These are phyloP conservation scores for Cladosporium sp. DNA, from an alignment of 2,329 filamentous ascomycete genomes.

Conservation along the genomic window DNA sequence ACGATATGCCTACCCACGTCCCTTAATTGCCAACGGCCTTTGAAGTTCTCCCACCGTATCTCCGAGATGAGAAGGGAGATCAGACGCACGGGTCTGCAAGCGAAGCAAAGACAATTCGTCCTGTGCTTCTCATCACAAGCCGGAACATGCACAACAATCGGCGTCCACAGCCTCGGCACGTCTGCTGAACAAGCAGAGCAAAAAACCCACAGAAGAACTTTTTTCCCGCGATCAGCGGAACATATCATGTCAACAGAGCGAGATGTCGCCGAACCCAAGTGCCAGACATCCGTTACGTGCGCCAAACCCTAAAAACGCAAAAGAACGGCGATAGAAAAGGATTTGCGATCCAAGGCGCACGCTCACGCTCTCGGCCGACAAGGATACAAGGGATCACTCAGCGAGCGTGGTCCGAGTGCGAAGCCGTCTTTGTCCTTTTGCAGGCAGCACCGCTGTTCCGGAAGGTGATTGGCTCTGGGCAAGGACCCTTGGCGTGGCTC, in stretches of 20 bases:
- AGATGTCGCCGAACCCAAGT: slow-evolving; percentile 5
- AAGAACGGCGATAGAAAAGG: neutral
- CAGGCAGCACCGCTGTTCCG: neutral
- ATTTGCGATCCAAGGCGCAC: neutral
- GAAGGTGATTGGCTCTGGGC: neutral
- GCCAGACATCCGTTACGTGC: neutral
- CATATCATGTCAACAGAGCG: neutral
- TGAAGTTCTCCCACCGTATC: neutral
- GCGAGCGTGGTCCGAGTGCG: neutral
- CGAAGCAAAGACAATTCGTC: neutral
- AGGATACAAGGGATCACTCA: neutral
- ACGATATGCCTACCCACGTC: neutral
- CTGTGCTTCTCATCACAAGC: neutral
- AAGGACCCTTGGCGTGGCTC: neutral
- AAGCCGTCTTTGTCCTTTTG: neutral
- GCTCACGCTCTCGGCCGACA: neutral
- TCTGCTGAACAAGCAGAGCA: neutral
- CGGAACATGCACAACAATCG: neutral
- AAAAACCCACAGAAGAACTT: neutral
- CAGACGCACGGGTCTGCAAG: neutral
- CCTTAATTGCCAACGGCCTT: neutral
- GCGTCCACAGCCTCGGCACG: neutral
- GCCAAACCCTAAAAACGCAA: neutral
- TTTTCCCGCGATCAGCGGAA: neutral
- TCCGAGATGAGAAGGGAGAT: neutral